Conservation (phyloP, 805 yeast species). For the Ogataea zsoltii region DNA sequence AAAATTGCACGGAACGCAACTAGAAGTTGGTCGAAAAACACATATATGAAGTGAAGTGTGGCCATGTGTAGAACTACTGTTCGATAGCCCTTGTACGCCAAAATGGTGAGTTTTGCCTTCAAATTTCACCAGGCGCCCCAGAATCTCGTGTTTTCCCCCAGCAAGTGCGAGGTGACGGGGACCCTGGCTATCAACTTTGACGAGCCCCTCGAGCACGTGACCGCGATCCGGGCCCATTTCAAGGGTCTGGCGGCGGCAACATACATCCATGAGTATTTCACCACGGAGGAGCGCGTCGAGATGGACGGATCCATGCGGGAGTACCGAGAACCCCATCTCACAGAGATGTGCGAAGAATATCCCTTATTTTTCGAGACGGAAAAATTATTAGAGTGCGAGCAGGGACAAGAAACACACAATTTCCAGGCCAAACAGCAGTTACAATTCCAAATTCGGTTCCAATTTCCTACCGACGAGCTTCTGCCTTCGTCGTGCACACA, state of each 20-base stretch:
- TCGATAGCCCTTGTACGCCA: background rate
- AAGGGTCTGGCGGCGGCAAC: conserved; percentile 12
- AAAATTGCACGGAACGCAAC: background rate
- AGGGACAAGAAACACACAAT: background rate
- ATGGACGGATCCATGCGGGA: conserved; percentile 15
- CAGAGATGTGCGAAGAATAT: conserved; percentile 9
- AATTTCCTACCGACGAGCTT: conserved; percentile 17
- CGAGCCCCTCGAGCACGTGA: conserved; percentile 5
- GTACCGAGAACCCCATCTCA: conserved; percentile 8
- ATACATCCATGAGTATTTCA: conserved; percentile 9
- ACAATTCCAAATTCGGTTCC: conserved; percentile 12
- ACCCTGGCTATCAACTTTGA: conserved; percentile 11
- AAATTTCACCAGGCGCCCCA: conserved; percentile 11
- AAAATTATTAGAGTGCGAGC: conserved; percentile 1
- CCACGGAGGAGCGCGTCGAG: conserved; percentile 10
- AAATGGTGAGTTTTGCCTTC: conserved; percentile 14
- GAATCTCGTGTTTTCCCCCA: conserved; percentile 15
- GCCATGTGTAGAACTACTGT: background rate
- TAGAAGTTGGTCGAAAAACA: background rate
- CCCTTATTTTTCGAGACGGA: conserved; percentile 12
- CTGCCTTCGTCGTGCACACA: conserved; percentile 19
- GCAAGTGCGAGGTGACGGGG: conserved; percentile 15
- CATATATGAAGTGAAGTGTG: background rate
- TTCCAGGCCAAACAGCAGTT: conserved; percentile 5
- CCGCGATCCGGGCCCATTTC: conserved; percentile 13